phyloP scores from a whole-genome alignment of 2,329 filamentous ascomycete genomes.

The Metarhizium rileyi region DNA sequence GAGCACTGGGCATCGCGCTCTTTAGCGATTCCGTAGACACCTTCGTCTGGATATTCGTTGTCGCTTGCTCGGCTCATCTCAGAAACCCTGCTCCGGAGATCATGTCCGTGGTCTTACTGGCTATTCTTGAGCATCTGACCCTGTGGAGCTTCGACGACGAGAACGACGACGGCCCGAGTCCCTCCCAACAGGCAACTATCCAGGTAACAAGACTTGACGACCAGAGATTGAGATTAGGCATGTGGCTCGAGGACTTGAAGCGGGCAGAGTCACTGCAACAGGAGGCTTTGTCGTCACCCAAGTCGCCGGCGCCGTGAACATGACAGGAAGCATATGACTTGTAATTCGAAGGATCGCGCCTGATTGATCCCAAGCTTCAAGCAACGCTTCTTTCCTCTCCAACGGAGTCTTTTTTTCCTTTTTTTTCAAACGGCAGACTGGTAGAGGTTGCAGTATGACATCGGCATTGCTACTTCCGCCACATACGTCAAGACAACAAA shows the following conservation, averaged over 20 bases:
- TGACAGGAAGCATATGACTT: neutral
- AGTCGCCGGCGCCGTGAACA: neutral
- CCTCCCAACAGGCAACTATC: conserved; percentile 7
- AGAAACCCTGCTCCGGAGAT: conserved; percentile 20
- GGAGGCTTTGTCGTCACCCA: neutral
- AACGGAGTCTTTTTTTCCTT: no score
- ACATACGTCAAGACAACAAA: no score
- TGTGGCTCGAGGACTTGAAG: conserved; percentile 21
- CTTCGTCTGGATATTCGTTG: conserved; percentile 24
- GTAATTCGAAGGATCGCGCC: no score
- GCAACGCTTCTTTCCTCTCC: no score
- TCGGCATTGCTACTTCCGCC: no score
- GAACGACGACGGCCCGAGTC: conserved; percentile 9
- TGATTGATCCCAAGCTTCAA: no score
- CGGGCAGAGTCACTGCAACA: conserved; percentile 1
- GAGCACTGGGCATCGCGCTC: conserved; percentile 20
- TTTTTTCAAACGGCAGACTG: no score
- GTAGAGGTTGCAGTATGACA: no score
- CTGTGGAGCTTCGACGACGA: conserved; percentile 24
- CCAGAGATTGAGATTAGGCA: conserved; percentile 21
- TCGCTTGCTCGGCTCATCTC: conserved; percentile 21
- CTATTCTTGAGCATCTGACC: conserved; percentile 22
- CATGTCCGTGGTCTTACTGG: conserved; percentile 19
- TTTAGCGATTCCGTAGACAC: conserved; percentile 25
- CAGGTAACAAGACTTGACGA: conserved; percentile 13